These are phyloP conservation scores for Hyphodiscus hymeniophilus DNA, from an alignment of 495 filamentous ascomycete species.

Conservation along the genomic window DNA sequence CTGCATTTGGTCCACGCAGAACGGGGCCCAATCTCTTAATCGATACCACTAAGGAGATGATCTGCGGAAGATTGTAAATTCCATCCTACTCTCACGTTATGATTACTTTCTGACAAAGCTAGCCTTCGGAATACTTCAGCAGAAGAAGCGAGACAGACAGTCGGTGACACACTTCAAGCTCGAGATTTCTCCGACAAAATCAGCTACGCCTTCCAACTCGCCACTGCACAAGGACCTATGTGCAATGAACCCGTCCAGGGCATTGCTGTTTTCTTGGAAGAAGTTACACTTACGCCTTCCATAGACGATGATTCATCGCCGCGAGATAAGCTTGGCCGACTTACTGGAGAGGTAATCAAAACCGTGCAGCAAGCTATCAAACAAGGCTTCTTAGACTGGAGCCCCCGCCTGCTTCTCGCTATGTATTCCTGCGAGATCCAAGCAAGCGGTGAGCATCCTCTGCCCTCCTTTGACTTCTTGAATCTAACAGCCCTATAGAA, in stretches of 20 bases:
- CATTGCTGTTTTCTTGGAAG: conserved; percentile 84
- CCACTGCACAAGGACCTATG: conserved; percentile 81
- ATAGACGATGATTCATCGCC: conserved; percentile 41
- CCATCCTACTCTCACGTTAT: background rate
- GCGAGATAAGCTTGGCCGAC: conserved; percentile 62
- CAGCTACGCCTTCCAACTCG: conserved; percentile 85
- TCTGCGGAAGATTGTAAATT: conserved; percentile 64
- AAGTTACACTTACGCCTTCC: conserved; percentile 49
- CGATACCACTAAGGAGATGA: conserved; percentile 65
- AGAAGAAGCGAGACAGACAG: conserved; percentile 12
- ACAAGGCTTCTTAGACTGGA: conserved; percentile 91
- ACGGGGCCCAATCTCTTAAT: conserved; percentile 86
- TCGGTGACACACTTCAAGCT: conserved; percentile 50
- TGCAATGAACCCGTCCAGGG: conserved; percentile 94
- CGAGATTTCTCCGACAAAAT: conserved; percentile 84
- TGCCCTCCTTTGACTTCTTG: background rate
- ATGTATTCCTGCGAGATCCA: conserved; percentile 99
- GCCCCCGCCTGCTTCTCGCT: conserved; percentile 84
- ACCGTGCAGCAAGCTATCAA: conserved; percentile 78
- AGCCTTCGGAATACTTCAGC: conserved; percentile 19
- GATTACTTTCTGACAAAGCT: conserved; percentile 14
- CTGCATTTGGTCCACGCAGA: conserved; percentile 80
- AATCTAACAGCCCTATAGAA: conserved; percentile 37
- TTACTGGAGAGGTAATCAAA: conserved; percentile 87
- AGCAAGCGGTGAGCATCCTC: conserved; percentile 62